A percentile compares a stretch with the other conserved stretches of the same genome.
Conservation (phyloP, 2,329 filamentous ascomycete genomes). For the Colletotrichum sp. region DNA sequence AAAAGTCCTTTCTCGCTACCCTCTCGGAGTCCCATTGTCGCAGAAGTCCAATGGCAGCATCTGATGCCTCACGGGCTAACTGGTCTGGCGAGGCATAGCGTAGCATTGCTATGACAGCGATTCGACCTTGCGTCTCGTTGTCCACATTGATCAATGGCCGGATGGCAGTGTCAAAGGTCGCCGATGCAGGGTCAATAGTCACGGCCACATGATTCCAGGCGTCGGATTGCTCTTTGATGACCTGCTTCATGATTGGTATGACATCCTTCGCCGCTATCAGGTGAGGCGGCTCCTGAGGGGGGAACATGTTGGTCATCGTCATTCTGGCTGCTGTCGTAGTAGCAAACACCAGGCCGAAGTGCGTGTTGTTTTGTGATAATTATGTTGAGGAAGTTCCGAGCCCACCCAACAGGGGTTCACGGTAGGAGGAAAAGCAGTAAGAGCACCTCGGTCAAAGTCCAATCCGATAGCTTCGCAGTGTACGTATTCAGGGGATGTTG, state of each 20-base stretch:
- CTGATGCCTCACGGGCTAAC: background rate
- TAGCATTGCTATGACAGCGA: background rate
- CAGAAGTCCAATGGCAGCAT: background rate
- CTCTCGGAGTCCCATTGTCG: background rate
- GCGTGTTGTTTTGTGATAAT: background rate
- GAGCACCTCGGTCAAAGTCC: too few relatives aligned
- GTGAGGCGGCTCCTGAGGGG: background rate
- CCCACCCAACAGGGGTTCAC: too few relatives aligned
- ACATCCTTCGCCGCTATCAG: background rate
- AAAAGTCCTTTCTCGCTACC: background rate
- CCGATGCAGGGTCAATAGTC: background rate
- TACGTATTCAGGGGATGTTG: background rate
- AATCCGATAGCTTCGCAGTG: too few relatives aligned
- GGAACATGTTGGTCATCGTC: fast-evolving
- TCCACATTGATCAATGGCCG: background rate
- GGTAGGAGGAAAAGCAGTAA: too few relatives aligned
- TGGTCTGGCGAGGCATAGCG: background rate
- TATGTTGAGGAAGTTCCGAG: background rate
- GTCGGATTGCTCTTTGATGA: background rate
- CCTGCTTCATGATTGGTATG: background rate
- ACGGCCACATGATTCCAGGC: background rate
- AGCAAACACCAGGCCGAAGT: background rate
- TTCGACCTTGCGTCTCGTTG: background rate
- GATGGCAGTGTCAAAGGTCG: background rate
- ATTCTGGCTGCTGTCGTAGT: background rate